These are phyloP conservation scores for Ilyonectria destructans DNA, from an alignment of 2,329 filamentous ascomycete genomes.

Conservation along the genomic window DNA sequence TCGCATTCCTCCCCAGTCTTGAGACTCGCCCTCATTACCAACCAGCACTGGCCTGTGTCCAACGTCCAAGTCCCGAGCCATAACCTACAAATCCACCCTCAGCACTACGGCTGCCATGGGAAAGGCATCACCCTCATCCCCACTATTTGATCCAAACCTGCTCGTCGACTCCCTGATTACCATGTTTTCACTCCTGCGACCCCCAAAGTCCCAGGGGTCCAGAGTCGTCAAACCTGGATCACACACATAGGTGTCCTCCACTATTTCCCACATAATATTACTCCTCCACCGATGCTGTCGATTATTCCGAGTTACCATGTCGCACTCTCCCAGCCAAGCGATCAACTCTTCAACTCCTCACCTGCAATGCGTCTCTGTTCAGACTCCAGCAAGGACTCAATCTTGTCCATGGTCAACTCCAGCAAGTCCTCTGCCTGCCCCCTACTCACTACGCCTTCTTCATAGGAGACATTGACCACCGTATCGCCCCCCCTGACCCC, in stretches of 20 bases:
- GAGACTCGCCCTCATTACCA: not conserved
- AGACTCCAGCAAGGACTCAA: constrained; percentile 20
- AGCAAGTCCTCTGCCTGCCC: constrained; percentile 25
- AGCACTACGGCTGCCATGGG: constrained; percentile 9
- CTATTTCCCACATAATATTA: not conserved
- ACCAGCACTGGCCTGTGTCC: not conserved
- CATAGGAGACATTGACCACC: constrained; percentile 28
- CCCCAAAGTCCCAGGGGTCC: not conserved
- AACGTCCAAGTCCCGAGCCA: constrained; percentile 16
- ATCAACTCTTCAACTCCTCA: constrained; percentile 3
- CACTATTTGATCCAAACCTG: constrained; percentile 2
- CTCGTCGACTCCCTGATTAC: constrained; percentile 16
- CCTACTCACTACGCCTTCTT: constrained; percentile 28
- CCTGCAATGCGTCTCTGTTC: constrained; percentile 2
- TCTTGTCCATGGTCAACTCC: constrained; percentile 29
- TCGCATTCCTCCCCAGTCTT: not conserved
- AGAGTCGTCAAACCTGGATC: constrained; percentile 12
- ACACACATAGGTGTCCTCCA: not conserved
- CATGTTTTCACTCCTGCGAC: not conserved
- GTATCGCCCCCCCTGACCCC: constrained; percentile 29
- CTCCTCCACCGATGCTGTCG: not conserved
- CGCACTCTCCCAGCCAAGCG: not conserved
- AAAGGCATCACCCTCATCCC: not conserved
- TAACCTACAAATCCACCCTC: constrained; percentile 12
- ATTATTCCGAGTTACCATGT: constrained; percentile 5